A percentile compares a stretch with the other conserved stretches of the same genome.
phyloP scores from a whole-genome alignment of 2,329 filamentous ascomycete genomes.

The Mycosphaerella arachidis region DNA sequence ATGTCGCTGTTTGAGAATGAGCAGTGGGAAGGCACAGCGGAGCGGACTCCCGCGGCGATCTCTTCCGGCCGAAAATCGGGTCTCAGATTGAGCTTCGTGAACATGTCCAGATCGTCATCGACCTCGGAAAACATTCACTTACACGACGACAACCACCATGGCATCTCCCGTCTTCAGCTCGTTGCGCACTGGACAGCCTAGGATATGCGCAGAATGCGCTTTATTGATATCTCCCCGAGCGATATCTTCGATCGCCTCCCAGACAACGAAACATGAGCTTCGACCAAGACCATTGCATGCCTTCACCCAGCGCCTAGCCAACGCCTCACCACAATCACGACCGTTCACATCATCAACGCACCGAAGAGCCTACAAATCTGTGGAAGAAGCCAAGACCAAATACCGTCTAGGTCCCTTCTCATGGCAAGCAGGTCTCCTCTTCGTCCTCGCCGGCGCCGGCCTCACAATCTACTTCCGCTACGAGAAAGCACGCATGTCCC shows the following conservation, averaged over 20 bases:
- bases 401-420: constrained; percentile 68
- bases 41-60: background rate
- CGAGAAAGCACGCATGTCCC: constrained; percentile 87
- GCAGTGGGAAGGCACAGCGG: background rate
- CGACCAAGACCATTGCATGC: constrained; percentile 20
- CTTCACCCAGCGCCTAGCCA: background rate
- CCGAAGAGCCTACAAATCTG: constrained; percentile 35
- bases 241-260: constrained; percentile 16
- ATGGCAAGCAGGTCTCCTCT: constrained; percentile 82
- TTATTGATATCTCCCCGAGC: constrained; percentile 13
- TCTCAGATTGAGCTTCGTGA: background rate
- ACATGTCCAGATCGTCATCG: background rate
- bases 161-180: constrained; percentile 9
- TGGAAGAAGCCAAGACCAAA: constrained; percentile 43
- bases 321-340: constrained; percentile 8
- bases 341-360: constrained; percentile 24
- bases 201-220: constrained; percentile 27
- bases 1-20: no score
- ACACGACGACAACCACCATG: constrained; percentile 10
- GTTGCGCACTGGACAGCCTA: constrained; percentile 18
- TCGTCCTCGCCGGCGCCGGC: constrained; percentile 70
- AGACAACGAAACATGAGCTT: constrained; percentile 22
- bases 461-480: constrained; percentile 88
- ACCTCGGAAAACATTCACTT: background rate
- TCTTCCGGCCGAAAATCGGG: background rate